Conservation (phyloP, 306 rosid species). For the Lupinus albus region DNA sequence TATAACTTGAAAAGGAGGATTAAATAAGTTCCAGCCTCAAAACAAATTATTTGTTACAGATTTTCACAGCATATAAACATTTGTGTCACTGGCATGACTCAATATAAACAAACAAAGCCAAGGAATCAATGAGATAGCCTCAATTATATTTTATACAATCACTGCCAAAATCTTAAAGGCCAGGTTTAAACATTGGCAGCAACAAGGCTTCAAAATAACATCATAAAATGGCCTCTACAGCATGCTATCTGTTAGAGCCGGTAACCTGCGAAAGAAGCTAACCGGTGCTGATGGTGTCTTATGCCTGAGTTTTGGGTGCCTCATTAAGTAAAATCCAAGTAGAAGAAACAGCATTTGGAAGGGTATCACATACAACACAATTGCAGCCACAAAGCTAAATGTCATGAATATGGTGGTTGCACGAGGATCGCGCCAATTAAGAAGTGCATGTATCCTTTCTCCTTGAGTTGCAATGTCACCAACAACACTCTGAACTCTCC, state of each 20-base stretch:
- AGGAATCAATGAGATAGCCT: slow-evolving; percentile 14
- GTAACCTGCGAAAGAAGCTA: slow-evolving; percentile 87
- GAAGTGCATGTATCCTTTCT: slow-evolving; percentile 75
- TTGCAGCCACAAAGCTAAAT: slow-evolving; percentile 64
- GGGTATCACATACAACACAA: slow-evolving; percentile 70
- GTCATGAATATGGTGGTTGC: slow-evolving; percentile 70
- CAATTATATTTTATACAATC: slow-evolving; percentile 34
- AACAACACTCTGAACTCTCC: slow-evolving; percentile 82
- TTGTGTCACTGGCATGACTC: slow-evolving; percentile 11
- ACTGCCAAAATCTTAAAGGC: slow-evolving; percentile 34
- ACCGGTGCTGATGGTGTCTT: slow-evolving; percentile 64
- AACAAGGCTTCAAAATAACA: neutral
- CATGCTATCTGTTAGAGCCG: slow-evolving; percentile 83
- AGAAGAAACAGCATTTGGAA: slow-evolving; percentile 57
- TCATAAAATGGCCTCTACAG: slow-evolving; percentile 38
- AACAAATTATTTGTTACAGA: slow-evolving; percentile 17
- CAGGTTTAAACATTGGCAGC: slow-evolving; percentile 23
- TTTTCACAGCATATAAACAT: slow-evolving; percentile 26
- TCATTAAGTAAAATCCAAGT: slow-evolving; percentile 71
- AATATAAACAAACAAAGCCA: slow-evolving; percentile 17
- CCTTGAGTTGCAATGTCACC: slow-evolving; percentile 93
- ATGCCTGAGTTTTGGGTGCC: slow-evolving; percentile 83
- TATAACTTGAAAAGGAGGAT: no score
- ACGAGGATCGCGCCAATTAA: slow-evolving; percentile 94
- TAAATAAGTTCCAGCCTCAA: no score